Evolutionary conservation across 2,329 filamentous ascomycete genomes (phyloP).

Genomic region (Fulvia fulva): DNA sequence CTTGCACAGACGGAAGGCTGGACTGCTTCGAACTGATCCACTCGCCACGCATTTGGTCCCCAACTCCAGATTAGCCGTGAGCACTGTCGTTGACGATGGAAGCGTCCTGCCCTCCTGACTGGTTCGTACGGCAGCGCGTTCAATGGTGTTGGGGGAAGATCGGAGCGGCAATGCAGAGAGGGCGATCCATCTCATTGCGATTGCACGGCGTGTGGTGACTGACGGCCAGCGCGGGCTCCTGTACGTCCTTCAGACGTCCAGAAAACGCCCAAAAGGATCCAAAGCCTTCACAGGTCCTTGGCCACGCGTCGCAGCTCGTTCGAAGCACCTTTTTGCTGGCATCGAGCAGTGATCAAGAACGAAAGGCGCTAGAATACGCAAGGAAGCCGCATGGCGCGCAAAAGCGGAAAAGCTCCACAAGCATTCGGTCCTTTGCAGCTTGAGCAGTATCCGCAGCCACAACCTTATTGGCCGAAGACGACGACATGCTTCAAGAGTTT

Average conservation of each 20-base stretch:
- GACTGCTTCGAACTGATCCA: background rate
- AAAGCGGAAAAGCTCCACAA: conserved; percentile 2
- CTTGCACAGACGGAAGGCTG: background rate
- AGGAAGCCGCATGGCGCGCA: background rate
- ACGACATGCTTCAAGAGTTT: background rate
- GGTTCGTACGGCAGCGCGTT: background rate
- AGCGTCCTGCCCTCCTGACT: background rate
- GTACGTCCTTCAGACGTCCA: background rate
- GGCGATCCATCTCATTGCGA: background rate
- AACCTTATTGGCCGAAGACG: conserved; percentile 9
- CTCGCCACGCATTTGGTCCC: conserved; percentile 1
- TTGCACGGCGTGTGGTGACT: background rate
- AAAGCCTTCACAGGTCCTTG: no score
- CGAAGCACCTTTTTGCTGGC: no score
- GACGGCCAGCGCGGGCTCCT: background rate
- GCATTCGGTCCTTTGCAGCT: conserved; percentile 3
- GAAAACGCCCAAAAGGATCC: background rate
- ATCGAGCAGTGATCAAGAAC: no score
- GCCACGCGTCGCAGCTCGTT: no score
- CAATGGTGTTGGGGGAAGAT: background rate
- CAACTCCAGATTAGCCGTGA: conserved; percentile 1
- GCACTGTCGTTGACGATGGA: background rate
- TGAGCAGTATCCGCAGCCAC: conserved; percentile 7
- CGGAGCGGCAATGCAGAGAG: conserved; percentile 1
- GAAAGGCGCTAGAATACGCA: background rate